Evolutionary conservation across 495 filamentous ascomycete genomes (phyloP), one percentile per base, ranked within the genome.

Genomic region (Podospora sp.): DNA sequence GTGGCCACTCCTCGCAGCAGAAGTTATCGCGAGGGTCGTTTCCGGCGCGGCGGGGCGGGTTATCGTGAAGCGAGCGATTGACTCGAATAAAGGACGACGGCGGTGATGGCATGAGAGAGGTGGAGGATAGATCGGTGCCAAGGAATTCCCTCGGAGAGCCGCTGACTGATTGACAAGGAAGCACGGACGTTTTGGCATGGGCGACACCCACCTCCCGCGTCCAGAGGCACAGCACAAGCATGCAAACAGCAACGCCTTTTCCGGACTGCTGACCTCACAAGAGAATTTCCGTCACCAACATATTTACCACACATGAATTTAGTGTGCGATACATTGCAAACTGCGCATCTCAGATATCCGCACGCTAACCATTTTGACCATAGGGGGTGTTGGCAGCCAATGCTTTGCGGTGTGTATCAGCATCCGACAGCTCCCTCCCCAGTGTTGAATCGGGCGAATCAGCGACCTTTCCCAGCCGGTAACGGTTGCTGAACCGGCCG

Each of bases 101-200:
- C 22, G 56, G 56, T 59, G 56, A 59, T 59, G 56, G 24, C 22
- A n/a, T n/a, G n/a, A n/a, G 25, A 27, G 24, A 59, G 56, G 52
- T 55, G 20, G 52, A 55, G 52, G 52, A 59, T 27, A 3, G 56
- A 27, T 27, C 24, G 56, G 18, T n/a, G 26, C 22, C 24, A 59
- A 59, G 56, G 21, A 29, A 35, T 22, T n/a, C 22, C 21, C 24
- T 27, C 56, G 26, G 26, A 8, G 33, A 59, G 56, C 56, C 56
- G 56, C 56, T 33, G 24, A 35, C 56, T 26, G 26, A 29, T 26
- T 24, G 52, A 20, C 4, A 55, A 22, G 29, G 26, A 27, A 59
- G 56, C 56, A 59, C 56, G 56, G 56, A 59, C 56, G 56, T 59
- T 33, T 59, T 59, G 27, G 56, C 24, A 27, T 26, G 26, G 56